A percentile compares a stretch with the other conserved stretches of the same genome.
Conservation (phyloP, 2,329 filamentous ascomycete species). For the Colletotrichum scovillei region DNA sequence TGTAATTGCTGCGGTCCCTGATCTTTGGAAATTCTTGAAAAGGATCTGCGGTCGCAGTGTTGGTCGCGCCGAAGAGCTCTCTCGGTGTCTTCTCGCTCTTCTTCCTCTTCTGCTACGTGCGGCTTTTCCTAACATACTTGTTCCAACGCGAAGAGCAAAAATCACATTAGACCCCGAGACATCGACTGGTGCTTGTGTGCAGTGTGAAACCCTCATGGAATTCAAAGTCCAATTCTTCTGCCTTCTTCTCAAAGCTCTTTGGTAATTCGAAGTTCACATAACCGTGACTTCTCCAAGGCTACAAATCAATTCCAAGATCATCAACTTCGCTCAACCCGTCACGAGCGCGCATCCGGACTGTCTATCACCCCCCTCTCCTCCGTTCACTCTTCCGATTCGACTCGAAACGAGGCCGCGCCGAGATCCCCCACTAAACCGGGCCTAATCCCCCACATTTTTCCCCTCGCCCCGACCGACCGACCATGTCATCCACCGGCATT, state of each 20-base stretch:
- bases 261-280: conserved; percentile 30
- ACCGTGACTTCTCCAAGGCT: conserved; percentile 6
- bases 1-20: conserved; percentile 24
- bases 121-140: neutral
- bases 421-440: neutral
- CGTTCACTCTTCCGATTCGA: neutral
- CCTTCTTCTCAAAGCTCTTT: conserved; percentile 41
- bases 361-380: neutral
- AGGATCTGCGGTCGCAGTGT: conserved; percentile 24
- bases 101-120: neutral
- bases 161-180: neutral
- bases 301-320: neutral
- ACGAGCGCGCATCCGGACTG: neutral
- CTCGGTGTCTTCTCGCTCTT: neutral
- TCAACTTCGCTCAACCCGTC: neutral
- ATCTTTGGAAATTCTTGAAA: conserved; percentile 31
- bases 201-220: conserved; percentile 38
- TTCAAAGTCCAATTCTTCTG: conserved; percentile 42
- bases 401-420: neutral
- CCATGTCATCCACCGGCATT: conserved; percentile 40
- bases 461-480: neutral
- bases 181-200: neutral
- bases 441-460: neutral
- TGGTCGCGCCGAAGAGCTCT: neutral
- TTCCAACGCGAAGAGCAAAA: neutral